phyloP scores from a whole-genome alignment of 495 filamentous ascomycete genomes.

The Delitschia confertaspora region DNA sequence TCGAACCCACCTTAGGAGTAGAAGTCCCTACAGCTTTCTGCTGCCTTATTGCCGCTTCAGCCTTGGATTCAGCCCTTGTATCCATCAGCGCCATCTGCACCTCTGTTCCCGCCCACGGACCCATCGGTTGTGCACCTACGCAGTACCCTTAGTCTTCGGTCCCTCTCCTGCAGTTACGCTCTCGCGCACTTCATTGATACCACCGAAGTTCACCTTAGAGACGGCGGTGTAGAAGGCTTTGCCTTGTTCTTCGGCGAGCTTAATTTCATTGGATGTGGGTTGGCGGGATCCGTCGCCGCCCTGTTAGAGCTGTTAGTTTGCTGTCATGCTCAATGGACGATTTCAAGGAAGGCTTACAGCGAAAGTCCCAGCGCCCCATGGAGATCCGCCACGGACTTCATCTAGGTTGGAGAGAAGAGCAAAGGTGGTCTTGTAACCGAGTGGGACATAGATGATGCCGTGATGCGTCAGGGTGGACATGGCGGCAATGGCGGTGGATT shows the following conservation, averaged over 20 bases:
- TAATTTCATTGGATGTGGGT: constrained; percentile 63
- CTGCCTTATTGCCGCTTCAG: constrained; percentile 1
- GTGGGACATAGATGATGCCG: constrained; percentile 88
- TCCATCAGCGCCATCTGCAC: constrained; percentile 45
- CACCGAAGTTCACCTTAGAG: constrained; percentile 52
- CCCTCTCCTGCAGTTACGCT: neutral
- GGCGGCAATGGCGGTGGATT: constrained; percentile 70
- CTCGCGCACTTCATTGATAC: neutral
- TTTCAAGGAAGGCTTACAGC: constrained; percentile 44
- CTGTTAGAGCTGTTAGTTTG: constrained; percentile 31
- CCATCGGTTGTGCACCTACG: neutral
- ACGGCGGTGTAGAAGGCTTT: constrained; percentile 77
- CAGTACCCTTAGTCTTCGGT: neutral
- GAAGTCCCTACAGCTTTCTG: constrained; percentile 3
- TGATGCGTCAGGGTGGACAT: constrained; percentile 89
- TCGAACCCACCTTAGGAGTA: constrained; percentile 2
- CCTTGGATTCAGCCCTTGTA: constrained; percentile 7
- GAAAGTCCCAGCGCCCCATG: constrained; percentile 96
- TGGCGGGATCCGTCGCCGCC: constrained; percentile 69
- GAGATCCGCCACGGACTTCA: constrained; percentile 74
- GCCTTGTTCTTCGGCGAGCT: constrained; percentile 73
- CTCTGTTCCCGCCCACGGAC: neutral
- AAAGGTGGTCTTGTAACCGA: constrained; percentile 84
- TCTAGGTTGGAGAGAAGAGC: constrained; percentile 53
- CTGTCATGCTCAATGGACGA: neutral